These are phyloP conservation scores for Aspergillus sp. DNA, from an alignment of 2,329 filamentous ascomycete species.

Conservation along the genomic window DNA sequence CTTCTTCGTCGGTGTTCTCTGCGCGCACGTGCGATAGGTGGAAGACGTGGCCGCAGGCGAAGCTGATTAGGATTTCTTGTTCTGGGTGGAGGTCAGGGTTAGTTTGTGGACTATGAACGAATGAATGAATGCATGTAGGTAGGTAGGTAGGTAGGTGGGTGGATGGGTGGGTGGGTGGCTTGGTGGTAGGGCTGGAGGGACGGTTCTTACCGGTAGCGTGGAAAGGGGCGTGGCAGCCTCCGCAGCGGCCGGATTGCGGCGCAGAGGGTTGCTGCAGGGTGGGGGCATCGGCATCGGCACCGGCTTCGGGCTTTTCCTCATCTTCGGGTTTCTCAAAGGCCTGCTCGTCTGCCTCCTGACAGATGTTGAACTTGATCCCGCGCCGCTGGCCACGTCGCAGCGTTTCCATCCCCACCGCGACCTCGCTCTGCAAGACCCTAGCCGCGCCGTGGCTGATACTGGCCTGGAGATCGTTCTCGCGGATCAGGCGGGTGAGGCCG, in stretches of 20 bases:
- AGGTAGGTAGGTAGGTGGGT: too few relatives aligned
- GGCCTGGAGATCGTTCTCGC: slow-evolving; percentile 91
- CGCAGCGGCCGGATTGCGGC: slow-evolving; percentile 23
- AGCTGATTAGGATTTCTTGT: slow-evolving; percentile 52
- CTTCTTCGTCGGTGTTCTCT: too few relatives aligned
- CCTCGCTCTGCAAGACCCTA: slow-evolving; percentile 75
- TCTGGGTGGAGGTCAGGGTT: slow-evolving; percentile 28
- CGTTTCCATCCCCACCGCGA: slow-evolving; percentile 70
- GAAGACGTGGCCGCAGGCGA: slow-evolving; percentile 60
- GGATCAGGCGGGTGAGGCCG: slow-evolving; percentile 80
- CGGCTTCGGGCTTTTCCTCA: slow-evolving; percentile 4
- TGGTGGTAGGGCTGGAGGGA: too few relatives aligned
- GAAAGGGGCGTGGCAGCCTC: slow-evolving; percentile 31
- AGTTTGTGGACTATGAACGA: background rate
- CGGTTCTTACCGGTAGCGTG: slow-evolving; percentile 26
- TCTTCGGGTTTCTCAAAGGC: slow-evolving; percentile 1
- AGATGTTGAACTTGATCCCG: slow-evolving; percentile 81
- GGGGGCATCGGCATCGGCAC: slow-evolving; percentile 8
- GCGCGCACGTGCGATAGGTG: slow-evolving; percentile 55
- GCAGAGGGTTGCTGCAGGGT: slow-evolving; percentile 3
- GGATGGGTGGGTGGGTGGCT: too few relatives aligned
- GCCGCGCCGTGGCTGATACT: slow-evolving; percentile 88
- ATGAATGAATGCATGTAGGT: too few relatives aligned
- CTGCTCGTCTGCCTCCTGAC: slow-evolving; percentile 17
- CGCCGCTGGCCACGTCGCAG: slow-evolving; percentile 70